Percentiles rank a stretch among this genome's conserved stretches.
Evolutionary conservation across 2,329 filamentous ascomycete species (phyloP).

Genomic region (Pseudogymnoascus sp.): DNA sequence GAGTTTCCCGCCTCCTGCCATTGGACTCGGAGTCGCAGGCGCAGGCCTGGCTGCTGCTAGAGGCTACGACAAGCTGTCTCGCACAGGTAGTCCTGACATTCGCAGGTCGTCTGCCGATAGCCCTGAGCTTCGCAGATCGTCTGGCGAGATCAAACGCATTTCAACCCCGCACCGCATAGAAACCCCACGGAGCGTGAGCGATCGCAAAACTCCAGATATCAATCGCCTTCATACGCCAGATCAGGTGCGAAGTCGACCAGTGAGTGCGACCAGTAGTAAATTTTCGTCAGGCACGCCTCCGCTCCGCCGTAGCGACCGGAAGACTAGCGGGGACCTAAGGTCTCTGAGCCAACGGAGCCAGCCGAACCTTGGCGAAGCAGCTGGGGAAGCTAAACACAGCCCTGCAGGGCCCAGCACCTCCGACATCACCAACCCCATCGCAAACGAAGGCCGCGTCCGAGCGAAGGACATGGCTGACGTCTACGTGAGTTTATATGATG

Average conservation of each 20-base stretch:
- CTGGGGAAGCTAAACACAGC: constrained; percentile 36
- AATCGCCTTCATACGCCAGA: constrained; percentile 27
- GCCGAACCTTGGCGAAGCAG: constrained; percentile 29
- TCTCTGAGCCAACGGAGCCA: constrained; percentile 50
- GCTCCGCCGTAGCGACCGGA: constrained; percentile 58
- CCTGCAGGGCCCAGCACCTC: constrained; percentile 33
- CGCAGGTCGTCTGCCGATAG: neutral
- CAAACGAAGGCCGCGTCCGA: constrained; percentile 80
- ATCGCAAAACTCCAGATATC: constrained; percentile 21
- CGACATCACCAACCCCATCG: constrained; percentile 63
- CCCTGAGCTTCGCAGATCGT: neutral
- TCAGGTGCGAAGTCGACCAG: constrained; percentile 9
- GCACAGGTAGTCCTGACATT: neutral
- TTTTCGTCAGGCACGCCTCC: constrained; percentile 50
- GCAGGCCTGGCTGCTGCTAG: constrained; percentile 19
- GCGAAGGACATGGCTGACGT: constrained; percentile 84
- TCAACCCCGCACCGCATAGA: constrained; percentile 1
- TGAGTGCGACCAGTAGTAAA: constrained; percentile 4
- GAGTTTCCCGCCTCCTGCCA: constrained; percentile 15
- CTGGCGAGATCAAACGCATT: constrained; percentile 2
- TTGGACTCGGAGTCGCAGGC: constrained; percentile 20
- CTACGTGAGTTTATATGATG: constrained; percentile 60
- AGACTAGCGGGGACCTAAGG: constrained; percentile 68
- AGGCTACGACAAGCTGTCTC: neutral
- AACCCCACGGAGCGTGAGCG: constrained; percentile 11